Conservation (phyloP, 2,329 filamentous ascomycete species). For the Talaromyces sp. region DNA sequence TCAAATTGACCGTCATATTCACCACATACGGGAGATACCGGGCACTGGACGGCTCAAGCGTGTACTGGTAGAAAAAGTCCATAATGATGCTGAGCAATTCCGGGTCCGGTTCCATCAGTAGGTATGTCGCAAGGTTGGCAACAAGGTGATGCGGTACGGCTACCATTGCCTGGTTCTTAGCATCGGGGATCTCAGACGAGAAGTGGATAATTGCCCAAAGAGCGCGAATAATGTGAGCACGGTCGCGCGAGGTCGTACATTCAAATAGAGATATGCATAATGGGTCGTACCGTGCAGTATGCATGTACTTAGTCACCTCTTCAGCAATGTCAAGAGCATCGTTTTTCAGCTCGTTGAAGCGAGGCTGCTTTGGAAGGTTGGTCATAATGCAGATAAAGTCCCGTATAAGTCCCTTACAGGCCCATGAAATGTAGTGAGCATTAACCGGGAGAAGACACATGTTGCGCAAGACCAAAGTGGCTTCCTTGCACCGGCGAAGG, state of each 20-base stretch:
- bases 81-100: conserved; percentile 83
- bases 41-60: conserved; percentile 78
- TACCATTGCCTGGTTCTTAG: conserved; percentile 61
- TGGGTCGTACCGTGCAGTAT: conserved; percentile 67
- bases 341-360: conserved; percentile 78
- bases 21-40: conserved; percentile 49
- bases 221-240: conserved; percentile 75
- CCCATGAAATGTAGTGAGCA: conserved; percentile 73
- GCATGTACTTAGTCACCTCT: conserved; percentile 78
- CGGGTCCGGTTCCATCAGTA: conserved; percentile 63
- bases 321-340: conserved; percentile 89
- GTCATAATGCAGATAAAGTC: conserved; percentile 81
- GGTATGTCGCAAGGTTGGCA: conserved; percentile 42
- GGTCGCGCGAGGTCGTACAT: conserved; percentile 65
- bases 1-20: conserved; percentile 49
- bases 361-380: conserved; percentile 68
- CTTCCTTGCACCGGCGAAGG: conserved; percentile 77
- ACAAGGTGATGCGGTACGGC: not conserved
- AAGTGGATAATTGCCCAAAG: conserved; percentile 81
- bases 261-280: conserved; percentile 67
- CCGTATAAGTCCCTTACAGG: conserved; percentile 56
- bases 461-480: conserved; percentile 82
- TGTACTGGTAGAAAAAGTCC: conserved; percentile 95
- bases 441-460: conserved; percentile 95
- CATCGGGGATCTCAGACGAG: conserved; percentile 77